Percentiles rank a stretch among this genome's conserved stretches.
phyloP scores from a whole-genome alignment of 2,329 filamentous ascomycete genomes.

The Elsinoe necatrix region DNA sequence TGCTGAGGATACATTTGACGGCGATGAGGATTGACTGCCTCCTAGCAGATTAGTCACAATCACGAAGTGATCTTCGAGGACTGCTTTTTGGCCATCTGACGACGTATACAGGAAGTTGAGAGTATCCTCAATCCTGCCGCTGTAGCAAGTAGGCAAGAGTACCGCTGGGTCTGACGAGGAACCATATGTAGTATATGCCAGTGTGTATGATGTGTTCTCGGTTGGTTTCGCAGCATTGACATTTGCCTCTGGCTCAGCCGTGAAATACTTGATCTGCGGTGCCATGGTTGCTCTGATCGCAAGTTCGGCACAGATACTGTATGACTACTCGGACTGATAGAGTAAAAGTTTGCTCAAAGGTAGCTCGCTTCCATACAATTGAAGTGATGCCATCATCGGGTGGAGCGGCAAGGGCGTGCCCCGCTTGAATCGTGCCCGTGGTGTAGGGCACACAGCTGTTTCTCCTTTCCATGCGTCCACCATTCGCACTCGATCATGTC shows the following conservation, averaged over 20 bases:
- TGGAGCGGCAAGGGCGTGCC: neutral
- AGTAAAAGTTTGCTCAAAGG: no score
- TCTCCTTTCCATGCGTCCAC: no score
- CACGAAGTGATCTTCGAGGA: constrained; percentile 37
- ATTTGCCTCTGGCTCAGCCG: neutral
- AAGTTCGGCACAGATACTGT: no score
- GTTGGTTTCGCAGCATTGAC: neutral
- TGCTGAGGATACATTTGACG: constrained; percentile 37
- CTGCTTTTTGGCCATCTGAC: constrained; percentile 37
- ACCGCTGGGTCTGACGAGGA: constrained; percentile 50
- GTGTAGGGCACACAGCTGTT: no score
- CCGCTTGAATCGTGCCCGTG: neutral
- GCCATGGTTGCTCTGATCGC: neutral
- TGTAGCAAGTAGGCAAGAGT: constrained; percentile 49
- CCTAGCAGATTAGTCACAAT: constrained; percentile 46
- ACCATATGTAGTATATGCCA: constrained; percentile 72
- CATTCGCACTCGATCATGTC: no score
- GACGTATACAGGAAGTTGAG: constrained; percentile 38
- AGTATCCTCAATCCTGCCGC: constrained; percentile 44
- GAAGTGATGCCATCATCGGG: neutral
- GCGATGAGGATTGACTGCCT: constrained; percentile 47
- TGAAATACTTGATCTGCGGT: constrained; percentile 12
- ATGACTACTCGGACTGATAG: no score
- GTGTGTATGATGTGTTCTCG: constrained; percentile 31
- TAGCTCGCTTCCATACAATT: no score